A percentile compares a stretch with the other conserved stretches of the same genome.
These are phyloP conservation scores for Iris pallida DNA, from an alignment of 116 monocot species.

Conservation along the genomic window DNA sequence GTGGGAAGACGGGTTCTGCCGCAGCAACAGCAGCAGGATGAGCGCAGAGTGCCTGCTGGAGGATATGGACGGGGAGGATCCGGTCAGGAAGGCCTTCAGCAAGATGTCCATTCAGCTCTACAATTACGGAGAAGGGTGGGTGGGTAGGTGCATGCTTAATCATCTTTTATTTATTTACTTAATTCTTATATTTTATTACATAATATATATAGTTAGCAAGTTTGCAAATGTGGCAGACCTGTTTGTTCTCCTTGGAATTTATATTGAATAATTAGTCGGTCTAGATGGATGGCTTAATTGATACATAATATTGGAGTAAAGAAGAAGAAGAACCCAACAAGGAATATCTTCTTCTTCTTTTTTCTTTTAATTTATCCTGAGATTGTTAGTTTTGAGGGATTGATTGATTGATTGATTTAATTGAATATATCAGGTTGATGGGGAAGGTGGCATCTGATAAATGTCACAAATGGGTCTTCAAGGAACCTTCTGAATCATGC, in stretches of 20 bases:
- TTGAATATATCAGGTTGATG: constrained; percentile 64
- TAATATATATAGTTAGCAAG: too few species aligned
- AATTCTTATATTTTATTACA: too few species aligned
- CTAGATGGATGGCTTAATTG: too few species aligned
- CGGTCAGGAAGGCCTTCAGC: constrained; percentile 87
- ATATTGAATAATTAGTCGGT: too few species aligned
- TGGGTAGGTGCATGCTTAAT: constrained; percentile 23
- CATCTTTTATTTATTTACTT: neutral
- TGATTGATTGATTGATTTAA: constrained; percentile 31
- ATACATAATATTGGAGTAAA: neutral
- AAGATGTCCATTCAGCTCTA: constrained; percentile 99
- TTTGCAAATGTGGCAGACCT: too few species aligned
- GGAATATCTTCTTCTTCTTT: neutral
- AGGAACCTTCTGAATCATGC: constrained; percentile 91
- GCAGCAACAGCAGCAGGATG: constrained; percentile 37
- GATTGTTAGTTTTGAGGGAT: constrained; percentile 3
- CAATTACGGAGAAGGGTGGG: constrained; percentile 99
- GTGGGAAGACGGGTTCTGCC: constrained; percentile 99
- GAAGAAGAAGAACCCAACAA: neutral
- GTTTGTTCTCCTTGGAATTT: too few species aligned
- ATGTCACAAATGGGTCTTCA: constrained; percentile 99
- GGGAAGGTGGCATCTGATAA: constrained; percentile 98
- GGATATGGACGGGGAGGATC: constrained; percentile 74
- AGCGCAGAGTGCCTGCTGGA: constrained; percentile 61
- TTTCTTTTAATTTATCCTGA: neutral